Percentiles rank a stretch among this genome's conserved stretches.
Conservation (phyloP, 2,329 filamentous ascomycete species). For the Colletotrichum kahawae region DNA sequence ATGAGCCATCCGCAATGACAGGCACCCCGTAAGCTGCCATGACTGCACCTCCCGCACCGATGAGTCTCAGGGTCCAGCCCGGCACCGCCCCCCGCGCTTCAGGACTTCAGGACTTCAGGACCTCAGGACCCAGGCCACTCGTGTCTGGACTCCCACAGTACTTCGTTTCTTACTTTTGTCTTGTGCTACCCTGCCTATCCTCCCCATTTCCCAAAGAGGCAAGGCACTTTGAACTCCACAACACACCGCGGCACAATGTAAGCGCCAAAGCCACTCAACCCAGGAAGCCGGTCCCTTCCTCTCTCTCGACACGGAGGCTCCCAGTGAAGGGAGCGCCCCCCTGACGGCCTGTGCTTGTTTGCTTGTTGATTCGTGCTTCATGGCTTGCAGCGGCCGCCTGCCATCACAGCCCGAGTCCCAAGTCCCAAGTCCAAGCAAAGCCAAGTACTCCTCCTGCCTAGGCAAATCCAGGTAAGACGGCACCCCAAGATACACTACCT, state of each 20-base stretch:
- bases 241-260: neutral
- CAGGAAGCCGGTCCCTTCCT: neutral
- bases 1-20: neutral
- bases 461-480: too few species aligned
- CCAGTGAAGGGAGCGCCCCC: neutral
- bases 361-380: neutral
- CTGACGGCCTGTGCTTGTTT: conserved; percentile 3
- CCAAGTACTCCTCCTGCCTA: neutral
- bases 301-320: neutral
- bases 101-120: neutral
- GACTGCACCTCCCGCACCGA: neutral
- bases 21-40: neutral
- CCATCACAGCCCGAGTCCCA: neutral
- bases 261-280: conserved; percentile 12
- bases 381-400: neutral
- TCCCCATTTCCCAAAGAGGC: neutral
- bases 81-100: neutral
- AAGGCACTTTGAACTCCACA: neutral
- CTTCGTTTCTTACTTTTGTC: neutral
- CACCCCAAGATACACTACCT: too few species aligned
- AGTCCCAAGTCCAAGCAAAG: neutral
- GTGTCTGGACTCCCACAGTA: neutral
- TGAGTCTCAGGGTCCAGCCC: neutral
- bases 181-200: neutral
- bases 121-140: neutral